These are phyloP conservation scores for Fusarium sp. DNA, from an alignment of 2,329 filamentous ascomycete species.

Conservation along the genomic window DNA sequence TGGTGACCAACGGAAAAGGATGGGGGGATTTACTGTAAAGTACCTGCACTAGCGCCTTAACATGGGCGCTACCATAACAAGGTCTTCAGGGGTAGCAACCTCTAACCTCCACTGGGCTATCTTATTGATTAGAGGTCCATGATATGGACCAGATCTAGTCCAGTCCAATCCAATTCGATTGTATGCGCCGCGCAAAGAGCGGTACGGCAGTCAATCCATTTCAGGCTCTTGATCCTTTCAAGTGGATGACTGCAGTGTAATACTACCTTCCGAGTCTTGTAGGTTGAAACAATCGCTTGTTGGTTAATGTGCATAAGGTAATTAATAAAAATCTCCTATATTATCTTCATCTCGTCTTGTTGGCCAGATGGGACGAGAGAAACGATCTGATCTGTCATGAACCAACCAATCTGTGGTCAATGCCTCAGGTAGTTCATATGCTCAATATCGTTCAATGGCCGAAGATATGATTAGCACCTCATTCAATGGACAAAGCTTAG, in stretches of 20 bases:
- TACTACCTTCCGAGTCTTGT: slow-evolving; percentile 21
- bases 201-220: slow-evolving; percentile 15
- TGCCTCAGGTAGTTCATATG: slow-evolving; percentile 27
- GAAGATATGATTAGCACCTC: slow-evolving; percentile 2
- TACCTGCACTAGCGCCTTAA: slow-evolving; percentile 36
- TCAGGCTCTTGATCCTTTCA: not conserved
- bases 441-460: slow-evolving; percentile 18
- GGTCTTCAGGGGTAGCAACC: slow-evolving; percentile 15
- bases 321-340: not conserved
- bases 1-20: slow-evolving; percentile 31
- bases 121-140: not conserved
- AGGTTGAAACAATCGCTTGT: slow-evolving; percentile 1
- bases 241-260: slow-evolving; percentile 4
- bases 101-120: not conserved
- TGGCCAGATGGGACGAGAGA: not conserved
- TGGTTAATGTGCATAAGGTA: not conserved
- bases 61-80: slow-evolving; percentile 22
- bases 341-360: slow-evolving; percentile 13
- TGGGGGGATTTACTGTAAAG: slow-evolving; percentile 15
- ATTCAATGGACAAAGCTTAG: slow-evolving; percentile 1
- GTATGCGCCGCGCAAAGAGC: slow-evolving; percentile 21
- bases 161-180: slow-evolving; percentile 6
- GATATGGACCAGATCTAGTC: not conserved
- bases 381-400: slow-evolving; percentile 2
- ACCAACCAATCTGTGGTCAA: slow-evolving; percentile 21